Percentiles rank a stretch among this genome's conserved stretches.
phyloP scores from a whole-genome alignment of 2,329 filamentous ascomycete species.

The Aspergillus thermomutatus region DNA sequence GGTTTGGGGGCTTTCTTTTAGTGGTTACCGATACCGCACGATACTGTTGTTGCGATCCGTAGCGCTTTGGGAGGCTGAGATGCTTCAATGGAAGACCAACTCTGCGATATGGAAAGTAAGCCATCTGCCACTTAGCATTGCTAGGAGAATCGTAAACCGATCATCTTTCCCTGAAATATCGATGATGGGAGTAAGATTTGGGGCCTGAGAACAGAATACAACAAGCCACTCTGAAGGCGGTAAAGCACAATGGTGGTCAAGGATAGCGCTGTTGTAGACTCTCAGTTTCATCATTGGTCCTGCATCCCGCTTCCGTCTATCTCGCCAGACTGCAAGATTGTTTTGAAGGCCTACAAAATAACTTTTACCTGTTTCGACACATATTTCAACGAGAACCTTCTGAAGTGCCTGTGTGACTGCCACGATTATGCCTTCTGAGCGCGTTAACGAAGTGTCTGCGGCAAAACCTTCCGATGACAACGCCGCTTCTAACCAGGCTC shows the following conservation, averaged over 20 bases:
- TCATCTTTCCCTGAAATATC: not conserved
- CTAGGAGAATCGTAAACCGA: not conserved
- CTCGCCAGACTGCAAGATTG: not conserved
- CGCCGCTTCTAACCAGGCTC: slow-evolving; percentile 7
- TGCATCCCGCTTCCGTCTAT: not conserved
- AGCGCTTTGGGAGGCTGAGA: not conserved
- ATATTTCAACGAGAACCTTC: not conserved
- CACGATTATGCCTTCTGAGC: slow-evolving; percentile 12
- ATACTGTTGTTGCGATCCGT: slow-evolving; percentile 3
- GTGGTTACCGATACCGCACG: slow-evolving; percentile 2
- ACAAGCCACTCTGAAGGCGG: not conserved
- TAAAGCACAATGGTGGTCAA: not conserved
- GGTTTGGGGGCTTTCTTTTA: slow-evolving; percentile 1
- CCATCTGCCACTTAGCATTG: not conserved
- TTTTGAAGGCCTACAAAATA: not conserved
- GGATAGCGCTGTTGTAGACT: not conserved
- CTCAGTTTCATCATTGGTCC: not conserved
- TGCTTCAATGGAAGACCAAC: not conserved
- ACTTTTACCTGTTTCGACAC: not conserved
- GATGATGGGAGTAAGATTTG: not conserved
- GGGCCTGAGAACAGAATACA: not conserved
- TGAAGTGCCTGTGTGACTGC: not conserved
- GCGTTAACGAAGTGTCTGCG: slow-evolving; percentile 4
- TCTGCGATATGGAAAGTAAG: not conserved
- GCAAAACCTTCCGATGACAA: slow-evolving; percentile 13